These are phyloP conservation scores for Candida anutae DNA, from an alignment of 1,139 yeast species.

Conservation along the genomic window DNA sequence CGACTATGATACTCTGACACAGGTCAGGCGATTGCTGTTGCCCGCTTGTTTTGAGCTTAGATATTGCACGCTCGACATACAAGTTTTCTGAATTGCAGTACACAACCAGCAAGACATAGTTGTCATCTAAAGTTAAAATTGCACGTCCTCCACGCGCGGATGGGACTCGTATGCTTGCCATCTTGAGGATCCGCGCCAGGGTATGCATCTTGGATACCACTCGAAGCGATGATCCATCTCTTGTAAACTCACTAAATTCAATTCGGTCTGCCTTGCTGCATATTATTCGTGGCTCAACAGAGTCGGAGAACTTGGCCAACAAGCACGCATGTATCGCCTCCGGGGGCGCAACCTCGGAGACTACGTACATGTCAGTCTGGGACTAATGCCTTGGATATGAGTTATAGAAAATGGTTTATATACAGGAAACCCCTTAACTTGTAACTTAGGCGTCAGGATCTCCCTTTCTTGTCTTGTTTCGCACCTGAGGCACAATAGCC, in stretches of 20 bases:
- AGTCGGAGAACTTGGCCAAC: neutral
- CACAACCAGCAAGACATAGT: slow-evolving; percentile 5
- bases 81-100: slow-evolving; percentile 1
- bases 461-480: too few species aligned
- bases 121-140: slow-evolving; percentile 10
- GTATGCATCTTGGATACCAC: too few species aligned
- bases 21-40: slow-evolving; percentile 23
- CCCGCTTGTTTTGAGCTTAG: slow-evolving; percentile 16
- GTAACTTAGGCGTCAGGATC: too few species aligned
- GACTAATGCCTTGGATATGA: too few species aligned
- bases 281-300: slow-evolving; percentile 5
- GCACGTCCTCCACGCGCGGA: slow-evolving; percentile 3
- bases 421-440: too few species aligned
- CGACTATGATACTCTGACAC: slow-evolving; percentile 15
- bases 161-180: slow-evolving; percentile 4
- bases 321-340: slow-evolving; percentile 8
- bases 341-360: slow-evolving; percentile 14
- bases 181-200: neutral
- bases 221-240: too few species aligned
- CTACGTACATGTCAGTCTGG: slow-evolving; percentile 4
- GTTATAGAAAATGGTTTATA: too few species aligned
- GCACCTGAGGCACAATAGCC: too few species aligned
- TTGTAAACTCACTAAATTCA: neutral
- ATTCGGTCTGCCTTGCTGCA: neutral
- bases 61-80: slow-evolving; percentile 4